A percentile compares a stretch with the other conserved stretches of the same genome.
Conservation (phyloP, 2,329 filamentous ascomycete genomes). For the Mariannaea sp. region DNA sequence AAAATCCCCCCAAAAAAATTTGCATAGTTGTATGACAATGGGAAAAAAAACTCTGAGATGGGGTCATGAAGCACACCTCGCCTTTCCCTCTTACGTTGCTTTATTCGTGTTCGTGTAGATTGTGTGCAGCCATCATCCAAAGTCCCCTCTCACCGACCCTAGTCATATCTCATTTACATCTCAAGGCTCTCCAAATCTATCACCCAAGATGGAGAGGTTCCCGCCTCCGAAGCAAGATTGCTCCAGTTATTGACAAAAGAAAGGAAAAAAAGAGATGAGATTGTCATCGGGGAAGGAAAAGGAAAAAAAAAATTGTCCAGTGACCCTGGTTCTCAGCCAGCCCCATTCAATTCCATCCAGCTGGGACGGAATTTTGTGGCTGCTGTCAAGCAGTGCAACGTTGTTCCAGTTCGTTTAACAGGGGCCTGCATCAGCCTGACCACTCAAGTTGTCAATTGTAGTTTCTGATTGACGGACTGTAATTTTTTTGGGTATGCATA, state of each 20-base stretch:
- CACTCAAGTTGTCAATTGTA: background rate
- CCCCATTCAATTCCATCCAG: slow-evolving; percentile 10
- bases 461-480: slow-evolving; percentile 1
- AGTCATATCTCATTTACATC: slow-evolving; percentile 3
- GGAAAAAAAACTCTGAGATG: no score
- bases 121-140: background rate
- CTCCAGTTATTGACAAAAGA: slow-evolving; percentile 4
- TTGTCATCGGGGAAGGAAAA: no score
- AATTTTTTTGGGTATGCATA: background rate
- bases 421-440: background rate
- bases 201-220: background rate
- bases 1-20: no score
- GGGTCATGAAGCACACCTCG: no score
- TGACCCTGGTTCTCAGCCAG: slow-evolving; percentile 6
- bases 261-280: background rate
- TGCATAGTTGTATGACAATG: no score
- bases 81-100: slow-evolving; percentile 3
- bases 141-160: background rate
- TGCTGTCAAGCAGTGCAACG: background rate
- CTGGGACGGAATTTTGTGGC: slow-evolving; percentile 2
- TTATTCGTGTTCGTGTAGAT: slow-evolving; percentile 2
- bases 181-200: background rate
- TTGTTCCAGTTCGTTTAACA: background rate
- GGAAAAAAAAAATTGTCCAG: background rate
- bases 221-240: background rate